These are phyloP conservation scores for Verticillium nubilum DNA, from an alignment of 2,329 filamentous ascomycete species.

Conservation along the genomic window DNA sequence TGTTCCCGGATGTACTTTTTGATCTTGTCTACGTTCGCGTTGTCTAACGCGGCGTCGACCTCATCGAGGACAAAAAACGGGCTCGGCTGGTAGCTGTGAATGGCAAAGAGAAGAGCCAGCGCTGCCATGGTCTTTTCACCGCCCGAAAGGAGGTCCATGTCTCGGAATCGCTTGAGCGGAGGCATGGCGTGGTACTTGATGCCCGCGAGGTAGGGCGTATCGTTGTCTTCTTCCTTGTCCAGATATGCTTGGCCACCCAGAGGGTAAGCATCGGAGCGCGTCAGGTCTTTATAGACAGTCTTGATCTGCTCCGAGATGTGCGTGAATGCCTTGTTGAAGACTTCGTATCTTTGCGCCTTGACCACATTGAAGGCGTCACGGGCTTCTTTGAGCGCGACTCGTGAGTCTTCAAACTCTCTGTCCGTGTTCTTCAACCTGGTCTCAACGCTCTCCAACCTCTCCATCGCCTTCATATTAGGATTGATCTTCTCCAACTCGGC, in stretches of 20 bases:
- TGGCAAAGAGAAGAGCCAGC: conserved; percentile 90
- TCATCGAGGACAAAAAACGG: conserved; percentile 99
- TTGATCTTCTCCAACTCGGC: conserved; percentile 88
- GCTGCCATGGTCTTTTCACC: conserved; percentile 99
- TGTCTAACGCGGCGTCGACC: conserved; percentile 96
- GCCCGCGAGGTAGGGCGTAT: conserved; percentile 90
- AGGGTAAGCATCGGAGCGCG: conserved; percentile 82
- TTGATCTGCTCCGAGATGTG: conserved; percentile 95
- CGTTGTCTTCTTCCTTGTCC: conserved; percentile 88
- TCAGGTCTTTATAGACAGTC: conserved; percentile 91
- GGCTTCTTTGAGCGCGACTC: conserved; percentile 65
- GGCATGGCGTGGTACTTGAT: conserved; percentile 99
- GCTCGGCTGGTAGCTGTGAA: conserved; percentile 91
- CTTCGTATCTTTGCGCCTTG: conserved; percentile 75
- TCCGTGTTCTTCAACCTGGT: conserved; percentile 77
- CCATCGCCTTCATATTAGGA: conserved; percentile 93
- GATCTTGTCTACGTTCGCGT: conserved; percentile 93
- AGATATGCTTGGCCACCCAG: conserved; percentile 87
- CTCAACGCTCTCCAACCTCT: conserved; percentile 83
- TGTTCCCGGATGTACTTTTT: conserved; percentile 95
- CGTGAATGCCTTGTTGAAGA: conserved; percentile 91
- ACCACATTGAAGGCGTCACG: conserved; percentile 80
- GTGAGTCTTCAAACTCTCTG: conserved; percentile 82
- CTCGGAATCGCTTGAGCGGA: conserved; percentile 93
- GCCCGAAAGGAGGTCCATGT: conserved; percentile 97